Evolutionary conservation across 352 stramenopile genomes (phyloP), one percentile per base, ranked within the genome.

Genomic region (Phytophthora citricola): DNA sequence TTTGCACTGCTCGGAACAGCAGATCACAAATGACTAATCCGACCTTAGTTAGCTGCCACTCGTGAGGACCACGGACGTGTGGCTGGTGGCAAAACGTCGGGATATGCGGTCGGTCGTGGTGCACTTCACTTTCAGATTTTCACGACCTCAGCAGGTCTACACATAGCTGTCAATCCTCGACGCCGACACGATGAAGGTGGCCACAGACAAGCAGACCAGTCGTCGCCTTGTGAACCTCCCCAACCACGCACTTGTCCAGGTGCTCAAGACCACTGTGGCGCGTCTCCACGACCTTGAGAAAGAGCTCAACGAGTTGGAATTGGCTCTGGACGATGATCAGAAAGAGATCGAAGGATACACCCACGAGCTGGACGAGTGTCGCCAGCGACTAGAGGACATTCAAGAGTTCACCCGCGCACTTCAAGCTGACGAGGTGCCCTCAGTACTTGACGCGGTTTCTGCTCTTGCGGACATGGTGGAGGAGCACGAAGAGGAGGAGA

Each of bases 311-410:
- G 68, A 64, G 12, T 26, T 66, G 32, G 40, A 58, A 26, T 52
- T 63, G 17, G 68, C 57, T 22, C 44, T 76, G 4, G 63, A 62
- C 31, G 68, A 76, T 15, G 68, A 66, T 17, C 52, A 62, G 40
- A 67, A 76, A 32, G 68, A 73, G 32, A 59, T 63, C 11, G 68
- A 73, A 17, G 55, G 46, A 51, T 76, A 67, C 50, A 46, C 38
- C 27, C 40, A 70, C 31, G 68, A 76, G 31, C 55, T 73, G 12
- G 54, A 61, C 17, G 63, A 76, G 43, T 72, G 68, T 29, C 15
- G 27, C 34, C 53, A 73, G 7, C 62, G 64, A 5, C 20, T 76
- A 15, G 48, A 52, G 17, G 63, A 69, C 36, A 76, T 76, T 11
- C 29, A 69, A 17, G 54, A 73, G 47, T 73, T 76, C 26, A 51